These are phyloP conservation scores for Ustulina deusta DNA, from an alignment of 2,329 filamentous ascomycete species.

Conservation along the genomic window DNA sequence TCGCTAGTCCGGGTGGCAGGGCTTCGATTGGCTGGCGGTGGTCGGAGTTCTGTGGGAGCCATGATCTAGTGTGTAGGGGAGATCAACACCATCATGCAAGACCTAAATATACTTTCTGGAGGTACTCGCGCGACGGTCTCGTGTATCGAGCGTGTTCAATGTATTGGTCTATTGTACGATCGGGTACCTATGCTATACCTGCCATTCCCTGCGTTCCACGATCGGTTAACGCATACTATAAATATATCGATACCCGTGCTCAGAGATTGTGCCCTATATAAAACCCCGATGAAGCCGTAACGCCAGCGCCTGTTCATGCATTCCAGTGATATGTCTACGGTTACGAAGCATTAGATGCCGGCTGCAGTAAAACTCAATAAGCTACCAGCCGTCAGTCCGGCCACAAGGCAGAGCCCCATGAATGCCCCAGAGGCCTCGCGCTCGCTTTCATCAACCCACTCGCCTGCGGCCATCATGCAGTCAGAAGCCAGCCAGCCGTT, in stretches of 20 bases:
- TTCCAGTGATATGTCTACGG: slow-evolving; percentile 19
- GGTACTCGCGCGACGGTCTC: neutral
- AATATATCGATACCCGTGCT: slow-evolving; percentile 11
- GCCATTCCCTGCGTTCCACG: neutral
- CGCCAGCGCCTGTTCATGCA: slow-evolving; percentile 36
- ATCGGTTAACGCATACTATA: neutral
- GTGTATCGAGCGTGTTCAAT: neutral
- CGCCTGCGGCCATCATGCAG: slow-evolving; percentile 90
- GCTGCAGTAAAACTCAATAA: slow-evolving; percentile 85
- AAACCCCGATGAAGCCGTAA: slow-evolving; percentile 22
- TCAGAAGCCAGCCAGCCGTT: slow-evolving; percentile 89
- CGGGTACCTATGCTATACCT: neutral
- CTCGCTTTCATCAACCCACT: slow-evolving; percentile 85
- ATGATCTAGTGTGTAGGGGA: neutral
- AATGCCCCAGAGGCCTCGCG: slow-evolving; percentile 91
- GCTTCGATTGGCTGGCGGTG: slow-evolving; percentile 23
- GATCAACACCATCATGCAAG: neutral
- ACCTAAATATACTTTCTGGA: slow-evolving; percentile 2
- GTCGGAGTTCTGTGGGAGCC: slow-evolving; percentile 17
- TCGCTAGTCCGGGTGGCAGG: slow-evolving; percentile 22
- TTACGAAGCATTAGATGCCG: slow-evolving; percentile 55
- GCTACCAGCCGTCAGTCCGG: slow-evolving; percentile 86
- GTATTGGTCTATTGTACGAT: slow-evolving; percentile 2
- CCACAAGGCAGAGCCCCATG: slow-evolving; percentile 92
- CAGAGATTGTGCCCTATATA: slow-evolving; percentile 3